A percentile compares a stretch with the other conserved stretches of the same genome.
These are phyloP conservation scores for Sapria himalayana DNA, from an alignment of 345 rosid species.

Conservation along the genomic window DNA sequence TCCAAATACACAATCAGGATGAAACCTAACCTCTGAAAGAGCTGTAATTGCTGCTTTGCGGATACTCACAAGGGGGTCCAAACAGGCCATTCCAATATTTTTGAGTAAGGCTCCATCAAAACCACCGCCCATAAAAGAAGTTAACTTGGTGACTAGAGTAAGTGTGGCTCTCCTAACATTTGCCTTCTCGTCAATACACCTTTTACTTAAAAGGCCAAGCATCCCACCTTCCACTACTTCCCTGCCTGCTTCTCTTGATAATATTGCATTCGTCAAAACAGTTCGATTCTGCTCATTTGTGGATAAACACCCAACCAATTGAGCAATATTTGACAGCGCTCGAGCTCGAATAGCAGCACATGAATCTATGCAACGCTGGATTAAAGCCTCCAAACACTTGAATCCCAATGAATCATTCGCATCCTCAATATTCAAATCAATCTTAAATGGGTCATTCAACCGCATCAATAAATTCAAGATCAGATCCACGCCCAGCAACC, in stretches of 20 bases:
- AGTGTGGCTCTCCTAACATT: constrained; percentile 64
- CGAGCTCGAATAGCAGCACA: constrained; percentile 48
- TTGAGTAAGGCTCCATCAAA: constrained; percentile 48
- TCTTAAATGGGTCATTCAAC: constrained; percentile 27
- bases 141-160: constrained; percentile 46
- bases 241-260: constrained; percentile 16
- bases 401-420: constrained; percentile 33
- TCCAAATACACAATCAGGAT: too few species aligned
- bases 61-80: constrained; percentile 82
- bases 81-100: constrained; percentile 72
- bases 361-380: constrained; percentile 49
- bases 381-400: constrained; percentile 40
- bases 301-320: constrained; percentile 41
- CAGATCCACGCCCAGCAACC: constrained; percentile 72
- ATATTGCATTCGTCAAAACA: constrained; percentile 34
- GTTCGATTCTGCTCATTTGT: constrained; percentile 20
- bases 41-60: constrained; percentile 77
- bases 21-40: constrained; percentile 73
- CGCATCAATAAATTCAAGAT: constrained; percentile 29
- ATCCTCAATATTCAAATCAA: constrained; percentile 11
- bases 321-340: constrained; percentile 64
- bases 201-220: constrained; percentile 38
- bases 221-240: constrained; percentile 17
- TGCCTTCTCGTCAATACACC: constrained; percentile 84
- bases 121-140: constrained; percentile 37